phyloP scores from a whole-genome alignment of 495 filamentous ascomycete genomes.

The Neurospora sp. region DNA sequence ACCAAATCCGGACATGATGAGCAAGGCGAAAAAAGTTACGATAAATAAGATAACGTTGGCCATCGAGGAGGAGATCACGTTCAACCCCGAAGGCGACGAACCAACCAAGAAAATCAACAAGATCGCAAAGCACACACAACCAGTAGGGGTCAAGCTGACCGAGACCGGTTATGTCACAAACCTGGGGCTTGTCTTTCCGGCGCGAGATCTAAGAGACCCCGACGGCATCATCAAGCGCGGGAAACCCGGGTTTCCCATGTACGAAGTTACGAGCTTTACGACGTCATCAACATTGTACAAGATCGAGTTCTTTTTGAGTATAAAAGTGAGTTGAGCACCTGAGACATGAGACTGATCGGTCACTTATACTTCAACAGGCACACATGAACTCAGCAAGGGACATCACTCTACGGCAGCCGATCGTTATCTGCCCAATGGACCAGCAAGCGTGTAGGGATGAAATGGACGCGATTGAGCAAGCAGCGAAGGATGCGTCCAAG shows the following conservation, averaged over 20 bases:
- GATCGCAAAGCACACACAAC: slow-evolving; percentile 72
- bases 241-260: slow-evolving; percentile 80
- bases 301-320: slow-evolving; percentile 90
- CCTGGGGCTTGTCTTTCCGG: slow-evolving; percentile 81
- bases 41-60: slow-evolving; percentile 88
- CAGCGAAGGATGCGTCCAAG: slow-evolving; percentile 80
- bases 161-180: slow-evolving; percentile 86
- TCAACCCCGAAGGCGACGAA: slow-evolving; percentile 97
- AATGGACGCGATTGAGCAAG: slow-evolving; percentile 94
- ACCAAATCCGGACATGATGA: slow-evolving; percentile 84
- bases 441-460: slow-evolving; percentile 94
- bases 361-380: slow-evolving; percentile 47
- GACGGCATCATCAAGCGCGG: slow-evolving; percentile 82
- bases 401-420: slow-evolving; percentile 82
- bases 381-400: slow-evolving; percentile 85
- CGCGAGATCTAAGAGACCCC: slow-evolving; percentile 75
- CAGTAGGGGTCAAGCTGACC: slow-evolving; percentile 70
- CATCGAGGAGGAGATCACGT: slow-evolving; percentile 95
- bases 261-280: slow-evolving; percentile 80
- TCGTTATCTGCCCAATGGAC: slow-evolving; percentile 92
- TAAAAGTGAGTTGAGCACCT: slow-evolving; percentile 56
- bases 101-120: slow-evolving; percentile 83
- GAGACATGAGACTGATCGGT: not conserved
- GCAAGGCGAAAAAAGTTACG: slow-evolving; percentile 82
- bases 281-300: slow-evolving; percentile 93